Evolutionary conservation across 1,139 yeast genomes (phyloP).

Genomic region (Blastobotrys aristatus): DNA sequence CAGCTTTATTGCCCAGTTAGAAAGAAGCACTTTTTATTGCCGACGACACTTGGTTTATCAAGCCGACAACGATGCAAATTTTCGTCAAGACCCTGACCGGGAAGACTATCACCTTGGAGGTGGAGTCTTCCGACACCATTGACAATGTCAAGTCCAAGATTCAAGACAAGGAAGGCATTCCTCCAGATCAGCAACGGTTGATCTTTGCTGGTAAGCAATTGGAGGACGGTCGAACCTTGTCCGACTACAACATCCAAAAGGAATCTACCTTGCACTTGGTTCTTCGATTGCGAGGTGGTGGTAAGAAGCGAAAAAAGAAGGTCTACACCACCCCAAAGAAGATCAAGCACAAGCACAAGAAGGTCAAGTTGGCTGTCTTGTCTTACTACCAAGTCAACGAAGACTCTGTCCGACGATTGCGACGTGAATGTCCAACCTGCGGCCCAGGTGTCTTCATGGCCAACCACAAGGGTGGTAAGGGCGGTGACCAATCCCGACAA

Average conservation of each 20-base stretch:
- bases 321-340: conserved; percentile 99
- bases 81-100: conserved; percentile 99
- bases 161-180: conserved; percentile 99
- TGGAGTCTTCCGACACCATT: conserved; percentile 98
- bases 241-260: conserved; percentile 99
- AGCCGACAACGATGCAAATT: conserved; percentile 66
- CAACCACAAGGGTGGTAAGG: conserved; percentile 92
- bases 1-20: conserved; percentile 20
- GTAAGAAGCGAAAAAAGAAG: conserved; percentile 99
- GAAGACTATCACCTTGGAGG: conserved; percentile 98
- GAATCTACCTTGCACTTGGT: conserved; percentile 98
- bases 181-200: conserved; percentile 99
- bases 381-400: conserved; percentile 99
- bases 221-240: conserved; percentile 98
- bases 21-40: conserved; percentile 31
- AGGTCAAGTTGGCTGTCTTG: conserved; percentile 98
- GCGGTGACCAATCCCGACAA: conserved; percentile 89
- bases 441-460: conserved; percentile 99
- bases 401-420: conserved; percentile 96
- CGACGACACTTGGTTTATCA: conserved; percentile 28
- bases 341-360: conserved; percentile 99
- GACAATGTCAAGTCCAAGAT: conserved; percentile 99
- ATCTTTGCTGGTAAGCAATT: conserved; percentile 99
- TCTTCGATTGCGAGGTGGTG: conserved; percentile 99
- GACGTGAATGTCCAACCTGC: conserved; percentile 96